phyloP scores from a whole-genome alignment of 164 flowering plant species.

The Brasenia schreberi region DNA sequence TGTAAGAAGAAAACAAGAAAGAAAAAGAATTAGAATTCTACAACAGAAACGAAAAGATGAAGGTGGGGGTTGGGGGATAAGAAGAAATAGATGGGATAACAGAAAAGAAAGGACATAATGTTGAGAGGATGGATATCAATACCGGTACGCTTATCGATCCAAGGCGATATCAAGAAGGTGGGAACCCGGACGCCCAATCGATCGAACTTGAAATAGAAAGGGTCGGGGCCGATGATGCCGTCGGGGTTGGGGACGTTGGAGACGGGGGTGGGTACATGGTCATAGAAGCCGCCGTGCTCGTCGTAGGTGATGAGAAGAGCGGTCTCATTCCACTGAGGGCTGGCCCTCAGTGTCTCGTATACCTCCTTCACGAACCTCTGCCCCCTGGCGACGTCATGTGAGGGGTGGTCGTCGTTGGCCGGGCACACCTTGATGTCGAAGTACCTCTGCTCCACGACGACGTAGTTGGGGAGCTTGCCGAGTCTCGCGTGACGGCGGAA shows the following conservation, averaged over 20 bases:
- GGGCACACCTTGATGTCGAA: conserved; percentile 54
- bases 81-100: too few species aligned
- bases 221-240: conserved; percentile 82
- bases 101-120: too few species aligned
- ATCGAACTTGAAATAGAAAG: conserved; percentile 70
- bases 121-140: background rate
- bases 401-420: conserved; percentile 92
- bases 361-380: conserved; percentile 96
- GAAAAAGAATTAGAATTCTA: too few species aligned
- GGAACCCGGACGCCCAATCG: conserved; percentile 93
- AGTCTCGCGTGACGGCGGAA: conserved; percentile 50
- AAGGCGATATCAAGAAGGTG: conserved; percentile 72
- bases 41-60: too few species aligned
- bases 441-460: conserved; percentile 80
- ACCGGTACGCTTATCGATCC: conserved; percentile 91
- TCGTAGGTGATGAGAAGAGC: conserved; percentile 82
- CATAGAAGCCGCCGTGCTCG: conserved; percentile 95
- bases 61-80: too few species aligned
- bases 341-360: conserved; percentile 69
- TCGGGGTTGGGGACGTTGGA: conserved; percentile 84
- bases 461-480: conserved; percentile 79
- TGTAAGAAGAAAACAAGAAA: too few species aligned
- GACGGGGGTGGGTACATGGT: conserved; percentile 96
- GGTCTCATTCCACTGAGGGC: conserved; percentile 93
- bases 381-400: conserved; percentile 80